Evolutionary conservation across 371 early-diverging fungal genomes (phyloP).

Genomic region (Mucor irregularis): DNA sequence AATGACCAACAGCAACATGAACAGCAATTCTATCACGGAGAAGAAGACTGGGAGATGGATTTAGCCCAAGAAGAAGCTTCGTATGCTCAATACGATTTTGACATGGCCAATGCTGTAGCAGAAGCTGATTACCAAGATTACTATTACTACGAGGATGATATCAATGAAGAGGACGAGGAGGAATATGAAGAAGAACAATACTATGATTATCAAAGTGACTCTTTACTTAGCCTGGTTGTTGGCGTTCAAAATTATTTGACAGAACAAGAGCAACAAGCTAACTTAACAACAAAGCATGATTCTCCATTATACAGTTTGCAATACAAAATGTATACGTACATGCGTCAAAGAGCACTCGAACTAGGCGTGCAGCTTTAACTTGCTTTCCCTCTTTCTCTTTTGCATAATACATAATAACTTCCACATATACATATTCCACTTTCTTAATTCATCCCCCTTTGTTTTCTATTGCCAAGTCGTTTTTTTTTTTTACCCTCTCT

Average conservation of each 20-base stretch:
- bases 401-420: slow-evolving; percentile 6
- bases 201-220: slow-evolving; percentile 15
- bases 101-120: slow-evolving; percentile 11
- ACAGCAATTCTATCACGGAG: slow-evolving; percentile 2
- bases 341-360: slow-evolving; percentile 42
- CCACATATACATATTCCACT: background rate
- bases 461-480: background rate
- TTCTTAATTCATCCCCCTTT: background rate
- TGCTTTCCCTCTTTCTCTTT: background rate
- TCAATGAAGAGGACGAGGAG: background rate
- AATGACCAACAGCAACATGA: background rate
- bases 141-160: slow-evolving; percentile 2
- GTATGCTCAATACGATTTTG: slow-evolving; percentile 13
- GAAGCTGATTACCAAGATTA: slow-evolving; percentile 23
- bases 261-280: slow-evolving; percentile 11
- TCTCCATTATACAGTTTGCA: slow-evolving; percentile 44
- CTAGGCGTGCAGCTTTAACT: slow-evolving; percentile 26
- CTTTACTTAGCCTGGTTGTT: slow-evolving; percentile 24
- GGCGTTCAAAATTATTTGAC: slow-evolving; percentile 33
- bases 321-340: slow-evolving; percentile 46
- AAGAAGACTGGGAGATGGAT: background rate
- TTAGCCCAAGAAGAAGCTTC: background rate
- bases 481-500: background rate
- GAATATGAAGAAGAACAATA: slow-evolving; percentile 13
- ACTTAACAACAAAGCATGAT: slow-evolving; percentile 3